Evolutionary conservation across 148 eudicot genomes (phyloP).

Genomic region (Silene uniflora): DNA sequence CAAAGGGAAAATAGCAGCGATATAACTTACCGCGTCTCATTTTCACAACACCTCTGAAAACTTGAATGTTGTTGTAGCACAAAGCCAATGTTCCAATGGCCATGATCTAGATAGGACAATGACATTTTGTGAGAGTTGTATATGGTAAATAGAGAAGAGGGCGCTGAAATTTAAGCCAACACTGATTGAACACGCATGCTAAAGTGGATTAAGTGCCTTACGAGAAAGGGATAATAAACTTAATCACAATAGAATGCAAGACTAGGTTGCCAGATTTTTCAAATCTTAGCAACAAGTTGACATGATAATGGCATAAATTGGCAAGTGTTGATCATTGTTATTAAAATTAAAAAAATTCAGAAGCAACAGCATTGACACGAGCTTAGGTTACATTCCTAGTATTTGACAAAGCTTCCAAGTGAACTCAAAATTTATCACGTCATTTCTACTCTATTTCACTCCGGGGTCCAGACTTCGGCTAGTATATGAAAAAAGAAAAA

Average conservation of each 20-base stretch:
- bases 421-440: background rate
- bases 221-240: background rate
- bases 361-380: background rate
- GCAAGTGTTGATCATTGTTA: too few species aligned
- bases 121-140: conserved; percentile 13
- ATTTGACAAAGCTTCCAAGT: background rate
- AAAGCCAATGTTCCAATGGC: conserved; percentile 85
- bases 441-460: background rate
- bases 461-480: background rate
- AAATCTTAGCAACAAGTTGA: background rate
- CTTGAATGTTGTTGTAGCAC: conserved; percentile 89
- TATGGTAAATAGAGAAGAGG: background rate
- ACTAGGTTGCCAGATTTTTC: background rate
- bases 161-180: background rate
- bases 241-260: background rate
- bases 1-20: background rate
- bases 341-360: background rate
- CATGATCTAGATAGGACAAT: conserved; percentile 44
- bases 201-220: too few species aligned
- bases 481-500: background rate
- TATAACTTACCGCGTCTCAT: conserved; percentile 78
- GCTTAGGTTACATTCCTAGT: background rate
- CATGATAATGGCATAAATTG: background rate
- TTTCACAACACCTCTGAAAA: conserved; percentile 89
- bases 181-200: background rate